Conservation (phyloP, 2,329 filamentous ascomycete species). For the Hymenoscyphus fructigenus region DNA sequence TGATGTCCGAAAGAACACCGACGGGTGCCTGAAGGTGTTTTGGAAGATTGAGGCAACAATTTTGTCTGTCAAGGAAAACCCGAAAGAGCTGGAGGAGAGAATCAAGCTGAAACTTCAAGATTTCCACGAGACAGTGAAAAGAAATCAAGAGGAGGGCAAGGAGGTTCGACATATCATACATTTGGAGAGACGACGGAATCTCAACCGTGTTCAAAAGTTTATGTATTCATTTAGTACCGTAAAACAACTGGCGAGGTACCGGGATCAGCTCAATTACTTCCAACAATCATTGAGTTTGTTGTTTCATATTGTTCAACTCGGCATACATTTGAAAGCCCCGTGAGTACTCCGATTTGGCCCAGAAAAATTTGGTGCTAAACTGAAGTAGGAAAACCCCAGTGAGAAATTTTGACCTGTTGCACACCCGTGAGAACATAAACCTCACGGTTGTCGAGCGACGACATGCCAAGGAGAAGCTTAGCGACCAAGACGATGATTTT, state of each 20-base stretch:
- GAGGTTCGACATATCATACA: not conserved
- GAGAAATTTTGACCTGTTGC: not conserved
- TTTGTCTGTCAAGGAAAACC: not conserved
- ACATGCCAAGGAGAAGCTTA: not conserved
- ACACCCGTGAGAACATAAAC: not conserved
- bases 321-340: not conserved
- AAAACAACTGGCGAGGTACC: not conserved
- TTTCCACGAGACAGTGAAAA: not conserved
- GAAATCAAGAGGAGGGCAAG: not conserved
- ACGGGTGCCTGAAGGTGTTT: conserved; percentile 1
- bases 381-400: not conserved
- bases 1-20: not conserved
- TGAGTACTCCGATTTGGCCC: not conserved
- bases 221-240: not conserved
- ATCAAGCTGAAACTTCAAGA: not conserved
- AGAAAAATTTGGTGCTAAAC: not conserved
- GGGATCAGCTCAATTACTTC: not conserved
- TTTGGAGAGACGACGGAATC: not conserved
- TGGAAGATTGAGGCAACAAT: not conserved
- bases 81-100: not conserved
- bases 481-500: not conserved
- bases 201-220: not conserved
- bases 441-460: not conserved
- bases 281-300: not conserved
- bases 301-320: not conserved